Conservation (phyloP, 2,329 filamentous ascomycete genomes). For the Epichloe coenophiala region DNA sequence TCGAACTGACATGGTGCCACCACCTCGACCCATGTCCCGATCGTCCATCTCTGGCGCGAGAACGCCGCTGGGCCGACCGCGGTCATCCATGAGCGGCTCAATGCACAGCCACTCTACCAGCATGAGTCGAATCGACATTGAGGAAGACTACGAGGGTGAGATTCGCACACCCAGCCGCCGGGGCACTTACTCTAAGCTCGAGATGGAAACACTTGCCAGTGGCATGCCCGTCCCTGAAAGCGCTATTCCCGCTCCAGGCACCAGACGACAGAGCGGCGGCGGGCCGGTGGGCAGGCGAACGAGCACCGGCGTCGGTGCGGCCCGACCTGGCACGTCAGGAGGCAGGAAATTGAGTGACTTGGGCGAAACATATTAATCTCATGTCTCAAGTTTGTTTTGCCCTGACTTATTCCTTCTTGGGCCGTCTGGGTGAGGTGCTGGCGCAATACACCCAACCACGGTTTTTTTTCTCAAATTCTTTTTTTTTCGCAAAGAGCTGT, state of each 20-base stretch:
- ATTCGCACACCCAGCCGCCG: conserved; percentile 40
- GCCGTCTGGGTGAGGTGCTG: conserved; percentile 3
- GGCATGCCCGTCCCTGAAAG: conserved; percentile 29
- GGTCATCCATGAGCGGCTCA: conserved; percentile 57
- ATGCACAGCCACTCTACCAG: conserved; percentile 44
- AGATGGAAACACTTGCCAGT: conserved; percentile 25
- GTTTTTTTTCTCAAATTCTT: neutral
- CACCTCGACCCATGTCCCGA: conserved; percentile 50
- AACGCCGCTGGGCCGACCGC: conserved; percentile 55
- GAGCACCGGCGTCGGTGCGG: conserved; percentile 23
- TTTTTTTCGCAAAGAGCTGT: conserved; percentile 2
- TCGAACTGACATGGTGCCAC: conserved; percentile 37
- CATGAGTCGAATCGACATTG: conserved; percentile 39
- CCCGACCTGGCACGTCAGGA: conserved; percentile 19
- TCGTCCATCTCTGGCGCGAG: conserved; percentile 46
- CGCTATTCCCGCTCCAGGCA: conserved; percentile 32
- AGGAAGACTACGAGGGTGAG: conserved; percentile 26
- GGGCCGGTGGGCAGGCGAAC: conserved; percentile 28
- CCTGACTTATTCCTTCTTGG: neutral
- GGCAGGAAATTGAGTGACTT: conserved; percentile 32
- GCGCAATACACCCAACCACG: conserved; percentile 4
- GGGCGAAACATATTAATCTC: conserved; percentile 37
- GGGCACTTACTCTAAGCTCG: conserved; percentile 37
- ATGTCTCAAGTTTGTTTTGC: neutral
- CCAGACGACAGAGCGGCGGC: conserved; percentile 30